phyloP scores from a whole-genome alignment of 2,329 filamentous ascomycete species.

The Alternaria hordeiaustralica region DNA sequence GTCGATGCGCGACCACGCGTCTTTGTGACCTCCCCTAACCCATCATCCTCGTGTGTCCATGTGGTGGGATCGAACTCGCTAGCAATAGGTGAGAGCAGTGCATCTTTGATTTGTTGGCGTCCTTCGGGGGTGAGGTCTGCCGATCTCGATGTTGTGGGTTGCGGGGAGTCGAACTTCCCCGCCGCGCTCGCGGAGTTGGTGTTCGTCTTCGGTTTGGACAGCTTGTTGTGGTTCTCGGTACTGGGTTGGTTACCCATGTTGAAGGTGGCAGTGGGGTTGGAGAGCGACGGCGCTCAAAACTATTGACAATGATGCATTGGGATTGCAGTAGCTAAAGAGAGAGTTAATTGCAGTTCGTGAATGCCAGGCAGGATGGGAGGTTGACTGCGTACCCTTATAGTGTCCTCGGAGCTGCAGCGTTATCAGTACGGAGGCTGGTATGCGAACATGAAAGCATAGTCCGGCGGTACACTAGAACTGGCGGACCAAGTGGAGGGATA shows the following conservation, averaged over 20 bases:
- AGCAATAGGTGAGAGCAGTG: slow-evolving; percentile 37
- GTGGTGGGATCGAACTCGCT: slow-evolving; percentile 27
- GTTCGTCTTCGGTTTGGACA: slow-evolving; percentile 48
- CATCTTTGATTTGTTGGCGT: slow-evolving; percentile 38
- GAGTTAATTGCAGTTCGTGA: slow-evolving; percentile 13
- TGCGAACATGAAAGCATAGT: slow-evolving; percentile 8
- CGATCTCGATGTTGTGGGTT: slow-evolving; percentile 30
- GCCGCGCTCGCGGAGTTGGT: slow-evolving; percentile 34
- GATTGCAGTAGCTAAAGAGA: slow-evolving; percentile 11
- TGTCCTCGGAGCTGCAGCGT: slow-evolving; percentile 3
- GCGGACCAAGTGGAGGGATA: slow-evolving; percentile 11
- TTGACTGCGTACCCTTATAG: slow-evolving; percentile 22
- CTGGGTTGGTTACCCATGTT: slow-evolving; percentile 44
- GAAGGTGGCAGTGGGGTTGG: slow-evolving; percentile 19
- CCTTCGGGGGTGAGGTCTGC: slow-evolving; percentile 34
- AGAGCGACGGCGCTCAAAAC: slow-evolving; percentile 29
- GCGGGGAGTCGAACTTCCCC: slow-evolving; percentile 28
- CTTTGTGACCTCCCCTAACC: slow-evolving; percentile 26
- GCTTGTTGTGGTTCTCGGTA: slow-evolving; percentile 32
- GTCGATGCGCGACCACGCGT: slow-evolving; percentile 35
- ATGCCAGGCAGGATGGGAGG: slow-evolving; percentile 14
- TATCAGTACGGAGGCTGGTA: slow-evolving; percentile 29
- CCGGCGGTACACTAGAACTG: slow-evolving; percentile 19
- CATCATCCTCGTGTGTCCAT: slow-evolving; percentile 27
- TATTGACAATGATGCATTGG: slow-evolving; percentile 19